Evolutionary conservation across 345 rosid species (phyloP).

Genomic region (Syzygium aqueum): DNA sequence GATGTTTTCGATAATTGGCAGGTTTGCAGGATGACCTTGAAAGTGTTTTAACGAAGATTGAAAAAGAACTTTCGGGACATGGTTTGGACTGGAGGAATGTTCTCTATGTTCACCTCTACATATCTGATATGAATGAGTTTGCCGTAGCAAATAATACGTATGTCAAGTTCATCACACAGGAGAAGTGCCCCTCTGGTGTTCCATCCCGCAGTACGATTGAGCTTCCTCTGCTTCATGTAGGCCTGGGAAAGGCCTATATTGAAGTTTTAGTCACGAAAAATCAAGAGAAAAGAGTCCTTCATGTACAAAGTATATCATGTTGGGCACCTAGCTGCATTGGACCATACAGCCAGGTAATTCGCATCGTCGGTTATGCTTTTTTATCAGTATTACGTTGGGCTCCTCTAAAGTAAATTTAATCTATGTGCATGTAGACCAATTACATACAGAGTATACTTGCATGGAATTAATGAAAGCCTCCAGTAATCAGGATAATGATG

Average conservation of each 20-base stretch:
- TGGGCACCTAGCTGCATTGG: constrained; percentile 99
- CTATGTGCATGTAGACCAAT: background rate
- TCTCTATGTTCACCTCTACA: constrained; percentile 79
- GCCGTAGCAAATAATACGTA: constrained; percentile 74
- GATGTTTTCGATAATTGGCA: constrained; percentile 11
- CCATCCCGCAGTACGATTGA: constrained; percentile 97
- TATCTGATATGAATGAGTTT: constrained; percentile 82
- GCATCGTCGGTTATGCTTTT: background rate
- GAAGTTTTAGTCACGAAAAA: constrained; percentile 74
- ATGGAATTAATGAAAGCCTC: background rate
- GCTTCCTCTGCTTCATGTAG: constrained; percentile 65
- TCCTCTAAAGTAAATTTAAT: background rate
- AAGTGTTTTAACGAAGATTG: constrained; percentile 44
- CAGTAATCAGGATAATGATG: background rate
- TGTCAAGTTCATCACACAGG: constrained; percentile 79
- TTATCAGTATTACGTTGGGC: background rate
- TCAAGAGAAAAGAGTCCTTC: constrained; percentile 77
- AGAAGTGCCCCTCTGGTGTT: constrained; percentile 88
- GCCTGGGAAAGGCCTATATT: constrained; percentile 66
- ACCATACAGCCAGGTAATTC: constrained; percentile 87
- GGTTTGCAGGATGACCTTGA: constrained; percentile 71
- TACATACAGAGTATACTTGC: background rate
- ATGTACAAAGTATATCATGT: constrained; percentile 89
- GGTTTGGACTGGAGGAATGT: constrained; percentile 74
- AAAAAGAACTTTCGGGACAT: constrained; percentile 42